A percentile compares a stretch with the other conserved stretches of the same genome.
Evolutionary conservation across 108 stramenopile species (phyloP).

Genomic region (Thalassiosira profunda): DNA sequence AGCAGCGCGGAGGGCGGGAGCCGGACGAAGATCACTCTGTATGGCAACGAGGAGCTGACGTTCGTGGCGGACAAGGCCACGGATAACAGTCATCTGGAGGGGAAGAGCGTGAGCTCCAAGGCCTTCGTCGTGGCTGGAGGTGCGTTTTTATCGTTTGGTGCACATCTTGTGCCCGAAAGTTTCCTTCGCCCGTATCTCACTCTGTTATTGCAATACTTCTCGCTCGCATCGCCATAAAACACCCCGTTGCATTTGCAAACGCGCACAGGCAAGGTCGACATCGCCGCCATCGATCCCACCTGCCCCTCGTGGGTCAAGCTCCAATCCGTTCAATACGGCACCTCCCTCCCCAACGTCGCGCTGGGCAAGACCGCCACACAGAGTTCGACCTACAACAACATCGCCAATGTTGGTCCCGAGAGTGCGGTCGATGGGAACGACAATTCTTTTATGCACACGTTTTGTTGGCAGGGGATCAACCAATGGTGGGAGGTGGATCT

Average conservation of each 20-base stretch:
- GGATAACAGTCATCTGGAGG: not conserved
- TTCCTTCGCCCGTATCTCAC: no score
- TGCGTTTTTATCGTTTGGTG: no score
- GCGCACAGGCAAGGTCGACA: no score
- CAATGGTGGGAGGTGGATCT: constrained; percentile 21
- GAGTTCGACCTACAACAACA: constrained; percentile 12
- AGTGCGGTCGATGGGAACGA: constrained; percentile 12
- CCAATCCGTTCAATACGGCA: constrained; percentile 4
- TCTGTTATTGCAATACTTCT: no score
- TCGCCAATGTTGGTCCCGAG: not conserved
- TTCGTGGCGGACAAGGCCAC: not conserved
- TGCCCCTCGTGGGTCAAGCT: constrained; percentile 16
- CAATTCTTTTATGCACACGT: constrained; percentile 6
- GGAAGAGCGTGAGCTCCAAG: constrained; percentile 1
- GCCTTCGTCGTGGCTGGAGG: constrained; percentile 16
- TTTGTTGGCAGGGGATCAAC: constrained; percentile 1
- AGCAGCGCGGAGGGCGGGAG: not conserved
- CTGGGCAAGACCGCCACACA: constrained; percentile 10
- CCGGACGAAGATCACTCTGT: constrained; percentile 7
- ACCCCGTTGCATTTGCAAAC: no score
- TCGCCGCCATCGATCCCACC: not conserved
- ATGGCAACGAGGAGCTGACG: not conserved
- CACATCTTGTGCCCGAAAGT: no score
- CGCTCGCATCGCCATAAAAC: no score
- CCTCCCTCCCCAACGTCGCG: not conserved